phyloP scores from a whole-genome alignment of 345 rosid species.

The Hypericum androsaemum region DNA sequence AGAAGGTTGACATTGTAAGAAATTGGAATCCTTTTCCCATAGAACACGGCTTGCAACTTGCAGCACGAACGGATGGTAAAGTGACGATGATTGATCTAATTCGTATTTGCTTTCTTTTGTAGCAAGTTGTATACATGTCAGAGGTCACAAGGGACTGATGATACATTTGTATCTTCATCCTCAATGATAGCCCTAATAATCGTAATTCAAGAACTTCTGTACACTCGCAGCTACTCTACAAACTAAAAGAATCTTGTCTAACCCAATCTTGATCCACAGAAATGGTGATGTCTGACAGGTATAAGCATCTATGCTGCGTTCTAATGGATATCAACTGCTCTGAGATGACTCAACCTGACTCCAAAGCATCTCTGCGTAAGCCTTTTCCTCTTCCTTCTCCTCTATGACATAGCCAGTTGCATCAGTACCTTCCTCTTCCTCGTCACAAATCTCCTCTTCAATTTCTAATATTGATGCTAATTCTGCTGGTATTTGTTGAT shows the following conservation, averaged over 20 bases:
- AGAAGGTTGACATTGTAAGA: too few species aligned
- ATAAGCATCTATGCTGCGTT: constrained; percentile 4
- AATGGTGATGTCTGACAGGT: neutral
- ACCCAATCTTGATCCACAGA: constrained; percentile 11
- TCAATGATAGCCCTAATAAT: too few species aligned
- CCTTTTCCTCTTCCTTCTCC: constrained; percentile 74
- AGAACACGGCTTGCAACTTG: too few species aligned
- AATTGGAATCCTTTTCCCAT: too few species aligned
- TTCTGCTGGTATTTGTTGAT: constrained; percentile 27
- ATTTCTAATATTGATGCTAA: constrained; percentile 29
- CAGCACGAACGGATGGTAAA: too few species aligned
- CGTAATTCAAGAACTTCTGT: too few species aligned
- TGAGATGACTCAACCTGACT: constrained; percentile 54
- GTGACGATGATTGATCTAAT: too few species aligned
- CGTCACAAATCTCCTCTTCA: constrained; percentile 41
- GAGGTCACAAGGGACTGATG: too few species aligned
- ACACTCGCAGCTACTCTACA: neutral
- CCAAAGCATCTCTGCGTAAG: constrained; percentile 65
- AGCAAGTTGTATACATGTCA: too few species aligned
- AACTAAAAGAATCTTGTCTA: neutral
- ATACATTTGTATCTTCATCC: too few species aligned
- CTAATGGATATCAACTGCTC: constrained; percentile 25
- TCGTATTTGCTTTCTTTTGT: too few species aligned
- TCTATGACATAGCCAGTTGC: constrained; percentile 26
- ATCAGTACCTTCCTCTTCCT: constrained; percentile 42